Conservation (phyloP, 352 stramenopile species). For the Ochromonadaceae sp. region DNA sequence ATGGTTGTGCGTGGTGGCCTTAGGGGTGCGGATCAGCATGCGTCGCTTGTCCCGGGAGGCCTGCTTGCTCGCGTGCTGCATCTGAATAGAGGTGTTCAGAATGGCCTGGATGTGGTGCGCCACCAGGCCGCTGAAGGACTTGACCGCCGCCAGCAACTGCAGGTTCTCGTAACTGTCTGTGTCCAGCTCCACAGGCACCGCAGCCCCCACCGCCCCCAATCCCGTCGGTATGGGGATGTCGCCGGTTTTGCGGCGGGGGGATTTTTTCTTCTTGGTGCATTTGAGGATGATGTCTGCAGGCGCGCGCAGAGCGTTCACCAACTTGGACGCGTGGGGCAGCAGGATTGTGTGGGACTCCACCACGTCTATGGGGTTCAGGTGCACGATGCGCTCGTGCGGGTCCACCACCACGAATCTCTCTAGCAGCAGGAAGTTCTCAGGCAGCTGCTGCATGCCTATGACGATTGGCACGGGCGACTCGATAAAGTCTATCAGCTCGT, state of each 20-base stretch:
- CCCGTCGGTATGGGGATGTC: neutral
- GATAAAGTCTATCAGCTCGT: neutral
- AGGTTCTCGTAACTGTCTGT: neutral
- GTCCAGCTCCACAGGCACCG: neutral
- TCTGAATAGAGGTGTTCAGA: constrained; percentile 11
- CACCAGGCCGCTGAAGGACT: neutral
- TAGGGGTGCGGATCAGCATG: too few relatives aligned
- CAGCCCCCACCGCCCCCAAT: neutral
- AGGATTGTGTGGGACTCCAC: neutral
- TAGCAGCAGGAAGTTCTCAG: neutral
- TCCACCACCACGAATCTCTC: neutral
- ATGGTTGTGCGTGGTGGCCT: too few relatives aligned
- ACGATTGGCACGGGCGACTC: constrained; percentile 5
- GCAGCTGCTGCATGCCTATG: neutral
- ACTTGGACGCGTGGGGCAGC: neutral
- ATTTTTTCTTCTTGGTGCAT: neutral
- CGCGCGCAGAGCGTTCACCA: neutral
- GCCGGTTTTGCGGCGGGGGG: neutral
- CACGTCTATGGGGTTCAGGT: neutral
- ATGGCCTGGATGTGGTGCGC: neutral
- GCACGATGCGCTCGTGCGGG: neutral
- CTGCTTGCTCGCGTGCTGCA: neutral
- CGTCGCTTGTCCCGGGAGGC: neutral
- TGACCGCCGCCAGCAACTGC: neutral
- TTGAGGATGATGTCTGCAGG: neutral